phyloP scores from a whole-genome alignment of 306 rosid species.

The Astragalus glycyphyllos region DNA sequence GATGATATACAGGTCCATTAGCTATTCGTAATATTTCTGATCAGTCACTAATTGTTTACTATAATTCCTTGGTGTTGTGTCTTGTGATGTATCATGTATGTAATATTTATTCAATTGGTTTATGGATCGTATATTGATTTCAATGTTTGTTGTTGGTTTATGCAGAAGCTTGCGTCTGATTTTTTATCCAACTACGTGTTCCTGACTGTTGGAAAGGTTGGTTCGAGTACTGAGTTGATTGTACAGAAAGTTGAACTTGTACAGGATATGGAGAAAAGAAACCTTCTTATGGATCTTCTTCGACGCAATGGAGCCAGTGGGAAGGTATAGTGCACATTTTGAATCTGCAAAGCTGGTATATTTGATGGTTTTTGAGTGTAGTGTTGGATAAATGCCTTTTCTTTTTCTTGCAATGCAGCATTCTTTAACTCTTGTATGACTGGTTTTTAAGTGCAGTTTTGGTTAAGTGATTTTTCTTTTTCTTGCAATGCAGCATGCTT shows the following conservation, averaged over 20 bases:
- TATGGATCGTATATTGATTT: not conserved
- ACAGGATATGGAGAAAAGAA: slow-evolving; percentile 75
- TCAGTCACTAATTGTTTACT: not conserved
- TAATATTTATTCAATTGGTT: not conserved
- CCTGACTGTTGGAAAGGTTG: slow-evolving; percentile 94
- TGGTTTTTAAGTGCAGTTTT: not conserved
- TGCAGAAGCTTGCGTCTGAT: slow-evolving; percentile 89
- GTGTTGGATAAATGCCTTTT: not conserved
- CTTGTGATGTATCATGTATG: not conserved
- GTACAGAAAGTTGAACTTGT: slow-evolving; percentile 84
- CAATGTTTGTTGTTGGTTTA: not conserved
- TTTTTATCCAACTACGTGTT: slow-evolving; percentile 79
- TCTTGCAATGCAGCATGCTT: slow-evolving; percentile 60
- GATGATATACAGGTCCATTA: slow-evolving; percentile 72
- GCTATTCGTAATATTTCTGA: not conserved
- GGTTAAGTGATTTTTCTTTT: not conserved
- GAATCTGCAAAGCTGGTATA: no score
- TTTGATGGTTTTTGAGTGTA: not conserved
- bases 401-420: slow-evolving; percentile 53
- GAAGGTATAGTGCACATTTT: slow-evolving; percentile 54
- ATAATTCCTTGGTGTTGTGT: not conserved
- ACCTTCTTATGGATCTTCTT: slow-evolving; percentile 74
- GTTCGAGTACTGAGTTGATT: slow-evolving; percentile 93
- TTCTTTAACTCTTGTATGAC: slow-evolving; percentile 77
- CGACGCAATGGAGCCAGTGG: slow-evolving; percentile 60